A percentile compares a stretch with the other conserved stretches of the same genome.
phyloP scores from a whole-genome alignment of 371 early-diverging fungal genomes.

The Mortierella sp. region DNA sequence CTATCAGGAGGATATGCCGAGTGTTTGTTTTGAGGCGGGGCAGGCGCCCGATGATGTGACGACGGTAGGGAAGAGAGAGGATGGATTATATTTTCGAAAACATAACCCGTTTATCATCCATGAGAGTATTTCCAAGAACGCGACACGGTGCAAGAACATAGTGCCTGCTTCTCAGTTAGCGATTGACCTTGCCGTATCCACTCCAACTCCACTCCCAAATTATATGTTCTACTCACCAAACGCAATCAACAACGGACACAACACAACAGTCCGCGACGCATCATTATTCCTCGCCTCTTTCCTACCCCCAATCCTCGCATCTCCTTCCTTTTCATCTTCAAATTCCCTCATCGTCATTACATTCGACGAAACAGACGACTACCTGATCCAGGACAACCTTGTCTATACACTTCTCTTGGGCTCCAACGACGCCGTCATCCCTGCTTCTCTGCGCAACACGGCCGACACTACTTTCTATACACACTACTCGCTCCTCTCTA shows the following conservation, averaged over 20 bases:
- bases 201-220: slow-evolving; percentile 59
- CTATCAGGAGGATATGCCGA: slow-evolving; percentile 69
- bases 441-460: slow-evolving; percentile 11
- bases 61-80: background rate
- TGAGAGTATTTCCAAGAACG: slow-evolving; percentile 53
- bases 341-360: slow-evolving; percentile 67
- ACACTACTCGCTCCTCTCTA: slow-evolving; percentile 73
- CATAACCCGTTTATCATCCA: slow-evolving; percentile 75
- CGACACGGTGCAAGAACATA: slow-evolving; percentile 64
- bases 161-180: slow-evolving; percentile 62
- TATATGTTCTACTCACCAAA: slow-evolving; percentile 68
- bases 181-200: slow-evolving; percentile 57
- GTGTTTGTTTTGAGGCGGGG: slow-evolving; percentile 31
- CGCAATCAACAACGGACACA: slow-evolving; percentile 65
- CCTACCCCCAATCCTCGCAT: slow-evolving; percentile 63
- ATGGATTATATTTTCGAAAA: slow-evolving; percentile 58
- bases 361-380: slow-evolving; percentile 62
- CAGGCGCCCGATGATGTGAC: background rate
- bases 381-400: slow-evolving; percentile 52
- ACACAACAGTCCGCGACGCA: slow-evolving; percentile 64
- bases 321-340: slow-evolving; percentile 48
- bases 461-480: slow-evolving; percentile 63
- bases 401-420: slow-evolving; percentile 65
- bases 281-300: slow-evolving; percentile 67
- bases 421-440: slow-evolving; percentile 54